Evolutionary conservation across 257 asterid species (phyloP).

Genomic region (Osmanthus fragrans): DNA sequence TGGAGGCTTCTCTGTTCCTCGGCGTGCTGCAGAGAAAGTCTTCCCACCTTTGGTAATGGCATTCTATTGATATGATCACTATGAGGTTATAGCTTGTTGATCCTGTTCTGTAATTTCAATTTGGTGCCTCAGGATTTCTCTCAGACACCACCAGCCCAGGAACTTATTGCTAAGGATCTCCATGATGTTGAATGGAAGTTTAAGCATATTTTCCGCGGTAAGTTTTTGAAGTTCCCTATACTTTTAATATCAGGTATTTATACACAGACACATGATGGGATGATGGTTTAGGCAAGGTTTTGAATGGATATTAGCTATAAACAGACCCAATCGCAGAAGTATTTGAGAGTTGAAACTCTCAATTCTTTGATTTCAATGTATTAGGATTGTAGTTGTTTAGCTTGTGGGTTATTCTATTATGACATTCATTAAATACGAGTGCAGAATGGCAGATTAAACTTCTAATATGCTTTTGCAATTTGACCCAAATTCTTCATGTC

Average conservation of each 20-base stretch:
- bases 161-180: constrained; percentile 95
- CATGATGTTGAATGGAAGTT: constrained; percentile 98
- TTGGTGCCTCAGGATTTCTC: constrained; percentile 74
- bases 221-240: constrained; percentile 21
- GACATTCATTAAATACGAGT: neutral
- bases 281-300: neutral
- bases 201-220: constrained; percentile 94
- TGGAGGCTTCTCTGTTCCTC: constrained; percentile 98
- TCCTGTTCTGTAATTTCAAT: constrained; percentile 22
- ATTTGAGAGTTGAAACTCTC: neutral
- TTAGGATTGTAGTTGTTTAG: neutral
- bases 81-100: constrained; percentile 1
- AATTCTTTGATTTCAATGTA: neutral
- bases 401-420: constrained; percentile 5
- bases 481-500: neutral
- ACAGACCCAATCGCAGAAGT: neutral
- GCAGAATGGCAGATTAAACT: neutral
- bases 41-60: constrained; percentile 86
- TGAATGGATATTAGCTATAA: neutral
- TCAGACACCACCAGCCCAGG: constrained; percentile 97
- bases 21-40: constrained; percentile 99
- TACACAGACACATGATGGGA: neutral
- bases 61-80: constrained; percentile 10
- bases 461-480: constrained; percentile 7
- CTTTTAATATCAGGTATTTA: constrained; percentile 3